Base-by-base conservation (phyloP, 495 filamentous ascomycete genomes). In the Terfezia boudieri region DNA sequence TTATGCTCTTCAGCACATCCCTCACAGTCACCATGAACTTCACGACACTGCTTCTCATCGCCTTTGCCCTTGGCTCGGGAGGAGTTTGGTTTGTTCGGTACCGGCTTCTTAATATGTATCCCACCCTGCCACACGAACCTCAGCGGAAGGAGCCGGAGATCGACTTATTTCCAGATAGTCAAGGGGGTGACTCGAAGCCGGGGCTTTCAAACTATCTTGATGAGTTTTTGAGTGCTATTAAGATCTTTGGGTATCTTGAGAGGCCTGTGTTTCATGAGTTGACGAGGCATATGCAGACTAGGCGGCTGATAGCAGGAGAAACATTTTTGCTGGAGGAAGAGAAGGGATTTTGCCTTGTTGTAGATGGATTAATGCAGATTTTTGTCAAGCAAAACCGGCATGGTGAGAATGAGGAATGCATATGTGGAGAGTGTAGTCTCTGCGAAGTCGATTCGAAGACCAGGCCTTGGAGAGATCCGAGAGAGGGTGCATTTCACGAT, bases 141-240 rank as follows among this genome's bases (percentile, higher is more conserved):
- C 90, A 92, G 62, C 81, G 90, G 59, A 94, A 96, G 66, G 87
- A 96, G 68, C 86, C 89, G 1, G 82, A 93, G 56, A 75, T 98
- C 61, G 92, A 98, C 62, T 72, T 96, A 16, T 96, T 94, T 64
- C 86, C 92, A 14, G 89, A 94, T 63, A 76, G 81, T 7, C 86
- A 89, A 63, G 88, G 94, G 57, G 83, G 84, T 36, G 85, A 87
- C 54, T 80, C 81, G 22, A 96, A 96, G 67, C 77, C 86, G 1
- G 90, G 92, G 3, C 74, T 98, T 32, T 78, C 86, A 20, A 96
- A 84, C 65, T 98, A 98, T 67, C 74, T 98, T 11, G 90, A 98
- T 66, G 92, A 98, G 68, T 98, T 96, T 59, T 72, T 98, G 12
- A 94, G 86, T 67, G 90, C 90, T n/a, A 96, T 98, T 66, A 96